These are phyloP conservation scores for Phytophthora pluvialis DNA, from an alignment of 352 stramenopile genomes.

Conservation along the genomic window DNA sequence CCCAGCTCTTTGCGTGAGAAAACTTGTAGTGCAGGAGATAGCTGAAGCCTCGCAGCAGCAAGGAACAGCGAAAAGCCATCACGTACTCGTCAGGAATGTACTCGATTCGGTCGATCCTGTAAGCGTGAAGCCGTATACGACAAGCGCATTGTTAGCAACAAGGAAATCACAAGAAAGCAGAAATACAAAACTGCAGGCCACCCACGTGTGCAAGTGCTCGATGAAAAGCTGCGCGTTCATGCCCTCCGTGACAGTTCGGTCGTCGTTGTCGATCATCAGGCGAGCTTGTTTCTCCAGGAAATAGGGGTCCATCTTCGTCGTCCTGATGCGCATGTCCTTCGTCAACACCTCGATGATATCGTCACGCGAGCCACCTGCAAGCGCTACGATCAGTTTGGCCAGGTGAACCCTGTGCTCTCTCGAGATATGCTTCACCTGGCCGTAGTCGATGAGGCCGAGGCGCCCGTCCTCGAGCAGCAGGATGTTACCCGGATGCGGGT, in stretches of 20 bases:
- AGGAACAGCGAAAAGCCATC: slow-evolving; percentile 87
- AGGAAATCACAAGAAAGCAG: not conserved
- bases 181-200: not conserved
- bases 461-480: slow-evolving; percentile 89
- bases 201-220: slow-evolving; percentile 84
- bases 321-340: slow-evolving; percentile 78
- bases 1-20: slow-evolving; percentile 86
- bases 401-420: slow-evolving; percentile 70
- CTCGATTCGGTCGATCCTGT: slow-evolving; percentile 80
- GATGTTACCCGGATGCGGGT: slow-evolving; percentile 93
- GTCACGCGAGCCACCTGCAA: slow-evolving; percentile 73
- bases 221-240: slow-evolving; percentile 89
- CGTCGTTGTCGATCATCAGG: slow-evolving; percentile 90
- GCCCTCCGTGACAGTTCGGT: slow-evolving; percentile 77
- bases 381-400: slow-evolving; percentile 84
- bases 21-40: slow-evolving; percentile 88
- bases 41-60: slow-evolving; percentile 87
- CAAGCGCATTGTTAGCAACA: slow-evolving; percentile 8
- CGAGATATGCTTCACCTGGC: slow-evolving; percentile 90
- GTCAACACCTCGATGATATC: slow-evolving; percentile 82
- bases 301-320: slow-evolving; percentile 81
- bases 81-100: slow-evolving; percentile 88
- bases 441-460: slow-evolving; percentile 93
- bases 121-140: not conserved
- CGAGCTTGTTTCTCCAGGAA: slow-evolving; percentile 85